Evolutionary conservation across 2,329 filamentous ascomycete genomes (phyloP).

Genomic region (Colletotrichum falcatum): DNA sequence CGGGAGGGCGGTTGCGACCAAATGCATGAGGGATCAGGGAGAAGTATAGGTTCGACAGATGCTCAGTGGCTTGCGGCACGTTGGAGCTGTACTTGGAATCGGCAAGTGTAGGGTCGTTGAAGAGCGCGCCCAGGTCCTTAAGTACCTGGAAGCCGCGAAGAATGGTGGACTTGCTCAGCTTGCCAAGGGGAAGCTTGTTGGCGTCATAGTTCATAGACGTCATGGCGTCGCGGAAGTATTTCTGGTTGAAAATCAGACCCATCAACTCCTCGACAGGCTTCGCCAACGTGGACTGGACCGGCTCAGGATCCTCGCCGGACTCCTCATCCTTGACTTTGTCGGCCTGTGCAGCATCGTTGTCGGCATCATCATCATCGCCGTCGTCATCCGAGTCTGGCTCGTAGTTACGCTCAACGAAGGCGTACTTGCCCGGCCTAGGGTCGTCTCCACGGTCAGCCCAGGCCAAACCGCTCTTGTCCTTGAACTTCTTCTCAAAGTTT

Average conservation of each 20-base stretch:
- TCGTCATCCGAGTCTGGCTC: slow-evolving; percentile 66
- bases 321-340: slow-evolving; percentile 48
- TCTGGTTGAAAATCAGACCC: slow-evolving; percentile 84
- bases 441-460: slow-evolving; percentile 66
- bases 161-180: slow-evolving; percentile 84
- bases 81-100: slow-evolving; percentile 54
- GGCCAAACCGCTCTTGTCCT: slow-evolving; percentile 67
- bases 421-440: slow-evolving; percentile 78
- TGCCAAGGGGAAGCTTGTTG: slow-evolving; percentile 84
- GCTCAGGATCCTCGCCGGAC: slow-evolving; percentile 44
- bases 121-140: slow-evolving; percentile 77
- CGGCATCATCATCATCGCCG: slow-evolving; percentile 60
- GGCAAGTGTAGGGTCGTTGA: slow-evolving; percentile 66
- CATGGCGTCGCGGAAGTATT: slow-evolving; percentile 78
- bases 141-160: slow-evolving; percentile 79
- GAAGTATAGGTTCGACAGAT: slow-evolving; percentile 83
- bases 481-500: slow-evolving; percentile 72
- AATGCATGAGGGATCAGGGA: slow-evolving; percentile 86
- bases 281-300: slow-evolving; percentile 68
- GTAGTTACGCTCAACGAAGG: slow-evolving; percentile 84
- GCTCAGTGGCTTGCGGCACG: slow-evolving; percentile 61
- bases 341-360: slow-evolving; percentile 40
- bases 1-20: slow-evolving; percentile 77
- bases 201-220: slow-evolving; percentile 76
- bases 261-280: slow-evolving; percentile 75